These are phyloP conservation scores for Phytophthora fragariae DNA, from an alignment of 352 stramenopile genomes.

Conservation along the genomic window DNA sequence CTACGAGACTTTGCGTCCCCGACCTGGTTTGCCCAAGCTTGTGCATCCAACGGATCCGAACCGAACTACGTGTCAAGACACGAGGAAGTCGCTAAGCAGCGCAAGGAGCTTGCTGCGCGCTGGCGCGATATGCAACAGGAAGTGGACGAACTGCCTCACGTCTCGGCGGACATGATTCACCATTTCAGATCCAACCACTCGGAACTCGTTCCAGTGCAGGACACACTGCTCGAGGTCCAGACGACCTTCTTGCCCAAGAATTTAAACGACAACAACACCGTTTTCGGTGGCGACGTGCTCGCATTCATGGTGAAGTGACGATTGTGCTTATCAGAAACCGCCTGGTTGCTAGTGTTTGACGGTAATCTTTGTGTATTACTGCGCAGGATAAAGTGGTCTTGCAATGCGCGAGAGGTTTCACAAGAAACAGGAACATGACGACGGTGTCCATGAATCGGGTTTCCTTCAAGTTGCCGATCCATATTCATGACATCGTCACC, in stretches of 20 bases:
- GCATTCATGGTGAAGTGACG: constrained; percentile 45
- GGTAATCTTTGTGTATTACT: neutral
- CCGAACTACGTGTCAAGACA: constrained; percentile 52
- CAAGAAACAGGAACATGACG: constrained; percentile 70
- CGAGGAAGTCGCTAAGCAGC: constrained; percentile 56
- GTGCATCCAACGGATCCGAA: constrained; percentile 44
- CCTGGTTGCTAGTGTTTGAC: neutral
- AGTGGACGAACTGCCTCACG: constrained; percentile 58
- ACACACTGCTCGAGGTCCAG: constrained; percentile 69
- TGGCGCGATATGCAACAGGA: constrained; percentile 69
- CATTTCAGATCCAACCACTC: constrained; percentile 37
- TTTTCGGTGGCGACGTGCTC: constrained; percentile 71
- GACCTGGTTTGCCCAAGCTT: constrained; percentile 52
- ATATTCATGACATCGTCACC: constrained; percentile 63
- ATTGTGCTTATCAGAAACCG: neutral
- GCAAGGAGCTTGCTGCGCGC: constrained; percentile 57
- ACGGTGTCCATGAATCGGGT: constrained; percentile 75
- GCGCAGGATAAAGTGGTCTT: constrained; percentile 60
- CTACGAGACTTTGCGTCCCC: constrained; percentile 54
- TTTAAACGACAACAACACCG: constrained; percentile 75
- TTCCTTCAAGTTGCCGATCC: constrained; percentile 72
- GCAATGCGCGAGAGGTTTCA: constrained; percentile 70
- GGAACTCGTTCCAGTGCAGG: constrained; percentile 54
- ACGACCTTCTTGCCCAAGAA: constrained; percentile 79
- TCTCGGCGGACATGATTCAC: constrained; percentile 66